phyloP scores from a whole-genome alignment of 306 rosid species.

The Astragalus glycyphyllos region DNA sequence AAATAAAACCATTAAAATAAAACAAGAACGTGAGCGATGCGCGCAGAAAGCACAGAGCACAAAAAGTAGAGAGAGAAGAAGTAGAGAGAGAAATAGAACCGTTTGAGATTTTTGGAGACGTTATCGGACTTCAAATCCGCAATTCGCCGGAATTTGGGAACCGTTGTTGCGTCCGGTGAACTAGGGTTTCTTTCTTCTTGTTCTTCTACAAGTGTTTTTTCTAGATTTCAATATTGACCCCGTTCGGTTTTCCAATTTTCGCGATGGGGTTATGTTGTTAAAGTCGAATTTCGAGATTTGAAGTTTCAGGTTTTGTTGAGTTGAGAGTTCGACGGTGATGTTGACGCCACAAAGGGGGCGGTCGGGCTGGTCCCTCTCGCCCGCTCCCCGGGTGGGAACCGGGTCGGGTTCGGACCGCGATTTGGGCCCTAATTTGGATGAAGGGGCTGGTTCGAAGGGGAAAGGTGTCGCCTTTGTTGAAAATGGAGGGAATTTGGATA shows the following conservation, averaged over 20 bases:
- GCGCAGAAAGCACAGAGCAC: slow-evolving; percentile 53
- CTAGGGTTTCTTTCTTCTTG: slow-evolving; percentile 43
- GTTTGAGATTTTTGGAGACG: slow-evolving; percentile 68
- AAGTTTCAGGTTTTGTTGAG: slow-evolving; percentile 40
- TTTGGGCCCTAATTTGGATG: slow-evolving; percentile 51
- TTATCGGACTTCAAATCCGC: slow-evolving; percentile 83
- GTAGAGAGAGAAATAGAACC: slow-evolving; percentile 42
- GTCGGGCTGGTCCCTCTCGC: slow-evolving; percentile 74
- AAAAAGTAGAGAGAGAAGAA: slow-evolving; percentile 37
- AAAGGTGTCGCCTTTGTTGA: slow-evolving; percentile 60
- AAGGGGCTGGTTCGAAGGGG: slow-evolving; percentile 57
- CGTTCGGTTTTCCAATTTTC: slow-evolving; percentile 19
- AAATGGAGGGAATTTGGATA: slow-evolving; percentile 69
- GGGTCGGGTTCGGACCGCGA: slow-evolving; percentile 57
- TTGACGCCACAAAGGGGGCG: slow-evolving; percentile 77
- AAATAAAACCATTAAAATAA: slow-evolving; percentile 40
- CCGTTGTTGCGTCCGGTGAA: slow-evolving; percentile 71
- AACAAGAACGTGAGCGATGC: slow-evolving; percentile 59
- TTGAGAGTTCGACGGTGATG: slow-evolving; percentile 49
- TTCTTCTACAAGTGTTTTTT: not conserved
- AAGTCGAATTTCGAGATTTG: slow-evolving; percentile 41
- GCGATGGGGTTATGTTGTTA: slow-evolving; percentile 31
- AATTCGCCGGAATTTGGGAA: slow-evolving; percentile 87
- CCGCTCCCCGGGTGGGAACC: slow-evolving; percentile 56
- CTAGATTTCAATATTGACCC: not conserved